Evolutionary conservation across 2,329 filamentous ascomycete species (phyloP).

Genomic region (Talaromyces sp.): DNA sequence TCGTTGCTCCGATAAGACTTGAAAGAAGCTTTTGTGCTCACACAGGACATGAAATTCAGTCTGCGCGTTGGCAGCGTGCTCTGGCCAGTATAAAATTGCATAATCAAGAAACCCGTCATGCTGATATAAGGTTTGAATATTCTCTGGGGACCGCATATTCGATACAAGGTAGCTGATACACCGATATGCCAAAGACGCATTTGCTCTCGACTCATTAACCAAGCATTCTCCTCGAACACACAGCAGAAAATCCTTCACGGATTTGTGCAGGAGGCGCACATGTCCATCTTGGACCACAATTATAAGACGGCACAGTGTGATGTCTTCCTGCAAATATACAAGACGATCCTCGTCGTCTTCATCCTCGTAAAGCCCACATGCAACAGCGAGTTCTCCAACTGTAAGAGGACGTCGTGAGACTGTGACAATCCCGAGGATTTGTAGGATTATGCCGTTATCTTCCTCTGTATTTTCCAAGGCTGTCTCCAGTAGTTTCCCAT

Average conservation of each 20-base stretch:
- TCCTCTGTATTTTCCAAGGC: background rate
- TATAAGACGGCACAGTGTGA: constrained; percentile 14
- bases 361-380: background rate
- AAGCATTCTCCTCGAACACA: too few species aligned
- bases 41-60: too few species aligned
- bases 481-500: background rate
- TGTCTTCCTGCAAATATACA: constrained; percentile 6
- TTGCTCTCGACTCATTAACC: too few species aligned
- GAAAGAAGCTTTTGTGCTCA: too few species aligned
- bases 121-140: too few species aligned
- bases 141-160: too few species aligned
- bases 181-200: too few species aligned
- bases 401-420: constrained; percentile 12
- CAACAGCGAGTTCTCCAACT: background rate
- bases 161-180: too few species aligned
- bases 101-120: too few species aligned
- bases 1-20: too few species aligned
- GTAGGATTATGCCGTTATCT: background rate
- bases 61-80: too few species aligned
- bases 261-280: constrained; percentile 15
- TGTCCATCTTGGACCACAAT: constrained; percentile 11
- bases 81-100: too few species aligned
- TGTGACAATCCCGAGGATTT: constrained; percentile 11
- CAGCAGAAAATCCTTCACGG: constrained; percentile 15
- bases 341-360: background rate